These are phyloP conservation scores for Oxyria digyna DNA, from an alignment of 148 eudicot species.

Conservation along the genomic window DNA sequence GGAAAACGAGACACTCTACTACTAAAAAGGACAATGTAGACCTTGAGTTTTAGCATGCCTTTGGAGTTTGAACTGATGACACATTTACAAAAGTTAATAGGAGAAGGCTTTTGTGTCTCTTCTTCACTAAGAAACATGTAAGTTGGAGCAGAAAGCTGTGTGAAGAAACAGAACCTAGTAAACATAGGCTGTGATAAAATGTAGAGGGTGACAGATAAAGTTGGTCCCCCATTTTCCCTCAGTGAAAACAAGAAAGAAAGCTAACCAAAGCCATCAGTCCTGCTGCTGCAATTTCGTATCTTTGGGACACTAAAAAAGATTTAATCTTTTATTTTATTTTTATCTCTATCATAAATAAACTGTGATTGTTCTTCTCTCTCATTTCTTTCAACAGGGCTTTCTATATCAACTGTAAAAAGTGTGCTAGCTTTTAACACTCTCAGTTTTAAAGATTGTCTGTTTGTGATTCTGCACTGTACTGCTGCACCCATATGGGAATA, in stretches of 20 bases:
- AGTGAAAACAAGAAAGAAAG: conserved; percentile 1
- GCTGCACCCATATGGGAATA: conserved; percentile 25
- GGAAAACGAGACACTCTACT: too few species aligned
- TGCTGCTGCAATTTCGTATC: not conserved
- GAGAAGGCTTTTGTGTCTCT: not conserved
- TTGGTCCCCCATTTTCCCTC: conserved; percentile 1
- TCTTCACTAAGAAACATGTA: not conserved
- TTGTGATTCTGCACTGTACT: conserved; percentile 1
- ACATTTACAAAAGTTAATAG: not conserved
- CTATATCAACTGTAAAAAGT: not conserved
- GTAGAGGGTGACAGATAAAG: not conserved
- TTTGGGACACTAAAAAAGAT: not conserved
- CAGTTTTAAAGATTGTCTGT: not conserved
- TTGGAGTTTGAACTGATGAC: not conserved
- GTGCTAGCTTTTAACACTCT: not conserved
- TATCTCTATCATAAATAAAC: not conserved
- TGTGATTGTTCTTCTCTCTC: not conserved
- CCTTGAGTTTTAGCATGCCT: not conserved
- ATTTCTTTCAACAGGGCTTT: not conserved
- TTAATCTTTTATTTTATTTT: not conserved
- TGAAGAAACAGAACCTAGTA: not conserved
- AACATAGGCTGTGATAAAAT: not conserved
- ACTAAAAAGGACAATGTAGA: too few species aligned
- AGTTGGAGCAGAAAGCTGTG: not conserved
- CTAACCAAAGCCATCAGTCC: not conserved